Base-by-base conservation (phyloP, 2,329 filamentous ascomycete species). In the Cadophora gregata region DNA sequence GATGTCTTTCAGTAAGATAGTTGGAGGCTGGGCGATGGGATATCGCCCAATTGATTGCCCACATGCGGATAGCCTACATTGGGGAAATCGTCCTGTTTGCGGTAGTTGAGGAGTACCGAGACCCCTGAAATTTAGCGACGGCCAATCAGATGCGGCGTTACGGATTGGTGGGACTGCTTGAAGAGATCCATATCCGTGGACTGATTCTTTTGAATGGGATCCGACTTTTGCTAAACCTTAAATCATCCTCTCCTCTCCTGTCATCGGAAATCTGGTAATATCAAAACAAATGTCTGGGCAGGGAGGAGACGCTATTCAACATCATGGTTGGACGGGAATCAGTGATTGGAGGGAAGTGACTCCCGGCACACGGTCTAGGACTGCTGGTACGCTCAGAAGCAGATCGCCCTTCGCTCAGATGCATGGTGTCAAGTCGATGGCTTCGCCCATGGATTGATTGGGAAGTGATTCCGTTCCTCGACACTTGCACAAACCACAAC, bases 91-190 rank as follows among this genome's bases (percentile, higher is more conserved):
- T 42, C 25, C 38, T 45, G 14, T 38, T 51, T 38, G 45, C 50
- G 61, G 61, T 63, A 62, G 21, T 63, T 47, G 53, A 19, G 10
- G 62, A 56, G 42, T 58, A 42, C 62, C 51, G 62, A 51, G 38
- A n/a, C 38, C 58, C 58, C 38, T 45, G 38, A 45, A 48, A 47
- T 33, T 64, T 31, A 51, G 48, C 47, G 47, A 62, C 25, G 27
- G 45, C 59, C n/a, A 36, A 24, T 62, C 27, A 51, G n/a, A 9
- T 27, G 3, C n/a, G n/a, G 12, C 12, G 9, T 2, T 36, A 12
- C 19, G 21, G 3, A 62, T 47, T 51, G 45, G 27, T 14, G 27
- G 24, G 59, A 33, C 24, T 21, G 48, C 27, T 60, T 45, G 58
- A 60, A 21, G 38, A 45, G 19, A 48, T 29, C 24, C 53, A 14